A percentile compares a stretch with the other conserved stretches of the same genome.
Evolutionary conservation across 176 grass and related monocot genomes (phyloP).

Genomic region (Oryza brachyantha): DNA sequence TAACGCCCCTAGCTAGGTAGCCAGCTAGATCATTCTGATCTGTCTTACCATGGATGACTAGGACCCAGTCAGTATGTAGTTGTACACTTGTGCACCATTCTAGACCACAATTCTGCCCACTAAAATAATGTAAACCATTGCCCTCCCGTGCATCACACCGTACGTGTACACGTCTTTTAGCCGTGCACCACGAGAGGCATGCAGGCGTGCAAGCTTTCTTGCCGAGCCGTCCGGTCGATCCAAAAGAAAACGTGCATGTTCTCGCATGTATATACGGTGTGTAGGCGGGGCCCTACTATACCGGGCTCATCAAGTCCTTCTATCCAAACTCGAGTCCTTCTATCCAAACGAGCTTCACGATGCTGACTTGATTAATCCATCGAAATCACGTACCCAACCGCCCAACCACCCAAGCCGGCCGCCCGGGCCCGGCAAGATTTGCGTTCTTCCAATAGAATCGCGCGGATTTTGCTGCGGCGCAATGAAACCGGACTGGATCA

Average conservation of each 20-base stretch:
- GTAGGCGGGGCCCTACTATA: too few species aligned
- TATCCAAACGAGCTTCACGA: conserved; percentile 34
- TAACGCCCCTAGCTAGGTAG: neutral
- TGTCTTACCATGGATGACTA: neutral
- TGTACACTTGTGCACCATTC: neutral
- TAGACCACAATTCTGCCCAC: neutral
- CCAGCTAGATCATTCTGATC: neutral
- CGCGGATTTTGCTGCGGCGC: neutral
- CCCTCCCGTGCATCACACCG: neutral
- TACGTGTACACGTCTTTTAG: neutral
- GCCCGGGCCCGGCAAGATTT: neutral
- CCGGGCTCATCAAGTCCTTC: too few species aligned
- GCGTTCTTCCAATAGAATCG: neutral
- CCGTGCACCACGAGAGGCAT: conserved; percentile 21
- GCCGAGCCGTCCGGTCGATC: neutral
- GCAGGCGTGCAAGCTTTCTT: neutral
- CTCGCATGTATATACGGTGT: too few species aligned
- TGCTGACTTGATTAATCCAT: neutral
- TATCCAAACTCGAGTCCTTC: too few species aligned
- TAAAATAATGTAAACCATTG: neutral
- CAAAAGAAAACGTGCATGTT: neutral
- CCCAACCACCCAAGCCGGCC: neutral
- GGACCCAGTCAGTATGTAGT: neutral
- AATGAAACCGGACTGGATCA: neutral
- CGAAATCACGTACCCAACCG: neutral